Percentiles rank a stretch among this genome's conserved stretches.
phyloP scores from a whole-genome alignment of 345 rosid genomes.

The Dimocarpus longan region DNA sequence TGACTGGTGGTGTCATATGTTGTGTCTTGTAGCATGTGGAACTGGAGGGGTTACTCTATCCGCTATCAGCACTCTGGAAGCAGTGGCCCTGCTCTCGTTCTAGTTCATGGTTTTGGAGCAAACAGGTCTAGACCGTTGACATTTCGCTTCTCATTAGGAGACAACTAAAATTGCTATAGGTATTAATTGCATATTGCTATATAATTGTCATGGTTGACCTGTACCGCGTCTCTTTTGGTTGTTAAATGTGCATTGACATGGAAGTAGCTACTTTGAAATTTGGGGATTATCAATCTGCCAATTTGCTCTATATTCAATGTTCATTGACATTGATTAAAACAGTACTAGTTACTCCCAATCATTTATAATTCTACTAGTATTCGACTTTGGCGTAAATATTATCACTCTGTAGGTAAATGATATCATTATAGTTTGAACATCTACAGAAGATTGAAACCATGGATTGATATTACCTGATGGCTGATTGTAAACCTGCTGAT shows the following conservation, averaged over 20 bases:
- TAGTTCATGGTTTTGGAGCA: constrained; percentile 95
- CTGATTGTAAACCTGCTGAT: not conserved
- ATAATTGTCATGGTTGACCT: constrained; percentile 2
- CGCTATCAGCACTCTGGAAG: constrained; percentile 77
- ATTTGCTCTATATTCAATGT: too few species aligned
- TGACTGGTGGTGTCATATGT: not conserved
- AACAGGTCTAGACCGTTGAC: constrained; percentile 77
- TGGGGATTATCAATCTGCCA: not conserved
- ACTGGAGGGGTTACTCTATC: constrained; percentile 83
- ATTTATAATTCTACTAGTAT: not conserved
- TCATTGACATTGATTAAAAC: not conserved
- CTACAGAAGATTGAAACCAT: not conserved
- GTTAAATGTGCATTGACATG: not conserved
- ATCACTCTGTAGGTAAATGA: not conserved
- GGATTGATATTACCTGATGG: not conserved
- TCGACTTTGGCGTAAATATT: not conserved
- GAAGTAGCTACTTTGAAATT: not conserved
- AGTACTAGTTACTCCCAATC: not conserved
- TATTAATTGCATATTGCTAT: constrained; percentile 37
- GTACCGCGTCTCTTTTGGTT: not conserved
- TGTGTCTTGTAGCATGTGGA: constrained; percentile 60
- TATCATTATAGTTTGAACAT: not conserved
- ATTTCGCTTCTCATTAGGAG: constrained; percentile 60
- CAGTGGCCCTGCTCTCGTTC: constrained; percentile 78
- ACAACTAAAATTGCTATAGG: constrained; percentile 51